phyloP scores from a whole-genome alignment of 2,329 filamentous ascomycete genomes.

The Fusarium globosum region DNA sequence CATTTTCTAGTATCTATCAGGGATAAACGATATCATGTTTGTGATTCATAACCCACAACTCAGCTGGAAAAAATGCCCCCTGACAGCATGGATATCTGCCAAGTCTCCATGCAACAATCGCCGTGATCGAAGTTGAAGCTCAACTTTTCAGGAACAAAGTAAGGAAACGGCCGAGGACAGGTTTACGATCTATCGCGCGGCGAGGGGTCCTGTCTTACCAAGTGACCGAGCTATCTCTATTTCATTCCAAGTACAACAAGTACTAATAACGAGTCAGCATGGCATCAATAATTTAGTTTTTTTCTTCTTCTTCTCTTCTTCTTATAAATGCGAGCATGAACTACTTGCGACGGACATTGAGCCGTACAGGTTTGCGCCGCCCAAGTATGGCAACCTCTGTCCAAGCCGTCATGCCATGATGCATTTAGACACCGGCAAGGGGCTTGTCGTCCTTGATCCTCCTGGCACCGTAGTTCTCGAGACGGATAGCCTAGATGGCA shows the following conservation, averaged over 20 bases:
- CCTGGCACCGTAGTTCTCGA: constrained; percentile 59
- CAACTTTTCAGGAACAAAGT: not conserved
- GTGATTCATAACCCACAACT: not conserved
- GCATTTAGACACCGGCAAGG: constrained; percentile 43
- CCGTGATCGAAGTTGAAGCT: not conserved
- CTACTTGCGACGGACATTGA: not conserved
- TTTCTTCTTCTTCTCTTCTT: too few relatives aligned
- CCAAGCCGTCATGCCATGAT: not conserved
- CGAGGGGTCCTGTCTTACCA: not conserved
- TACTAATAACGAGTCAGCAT: not conserved
- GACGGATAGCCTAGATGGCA: constrained; percentile 45
- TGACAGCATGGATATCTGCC: not conserved
- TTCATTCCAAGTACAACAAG: not conserved
- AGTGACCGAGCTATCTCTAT: too few relatives aligned
- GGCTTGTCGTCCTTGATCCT: constrained; percentile 53
- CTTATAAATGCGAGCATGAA: not conserved
- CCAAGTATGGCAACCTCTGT: too few relatives aligned
- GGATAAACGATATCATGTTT: not conserved
- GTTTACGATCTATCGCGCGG: not conserved
- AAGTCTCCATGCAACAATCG: not conserved
- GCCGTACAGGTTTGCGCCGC: not conserved
- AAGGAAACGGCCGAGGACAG: not conserved
- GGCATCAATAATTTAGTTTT: not conserved
- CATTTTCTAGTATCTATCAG: not conserved
- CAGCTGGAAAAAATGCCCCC: not conserved